Conservation (phyloP, 345 rosid genomes). For the Aegle marmelos region DNA sequence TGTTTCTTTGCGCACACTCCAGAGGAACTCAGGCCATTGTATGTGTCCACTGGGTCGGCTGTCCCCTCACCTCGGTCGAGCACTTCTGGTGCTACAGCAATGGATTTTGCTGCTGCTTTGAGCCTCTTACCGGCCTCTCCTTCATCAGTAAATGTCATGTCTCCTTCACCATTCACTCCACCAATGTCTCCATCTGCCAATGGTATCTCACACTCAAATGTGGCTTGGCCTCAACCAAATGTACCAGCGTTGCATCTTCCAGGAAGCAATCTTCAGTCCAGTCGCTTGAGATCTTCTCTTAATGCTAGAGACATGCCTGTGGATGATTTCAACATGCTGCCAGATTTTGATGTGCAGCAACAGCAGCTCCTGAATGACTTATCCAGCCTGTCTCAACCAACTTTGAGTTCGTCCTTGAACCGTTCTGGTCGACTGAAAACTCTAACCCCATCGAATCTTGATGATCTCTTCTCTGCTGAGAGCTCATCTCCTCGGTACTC, state of each 20-base stretch:
- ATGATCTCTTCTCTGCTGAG: constrained; percentile 64
- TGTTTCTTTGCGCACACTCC: constrained; percentile 94
- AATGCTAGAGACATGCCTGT: constrained; percentile 68
- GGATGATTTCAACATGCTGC: constrained; percentile 58
- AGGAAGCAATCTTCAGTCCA: constrained; percentile 75
- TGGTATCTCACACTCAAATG: constrained; percentile 65
- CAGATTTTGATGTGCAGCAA: constrained; percentile 75
- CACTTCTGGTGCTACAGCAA: constrained; percentile 51
- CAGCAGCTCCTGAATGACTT: constrained; percentile 62
- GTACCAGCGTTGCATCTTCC: constrained; percentile 81
- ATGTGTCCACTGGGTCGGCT: constrained; percentile 85
- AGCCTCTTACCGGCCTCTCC: constrained; percentile 84
- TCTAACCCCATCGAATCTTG: constrained; percentile 76
- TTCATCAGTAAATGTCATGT: constrained; percentile 70
- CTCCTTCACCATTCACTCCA: constrained; percentile 80
- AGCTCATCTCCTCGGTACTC: constrained; percentile 59
- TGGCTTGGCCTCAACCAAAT: constrained; percentile 87
- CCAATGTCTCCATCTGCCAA: constrained; percentile 83
- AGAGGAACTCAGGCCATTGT: constrained; percentile 88
- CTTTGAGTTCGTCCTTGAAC: constrained; percentile 47
- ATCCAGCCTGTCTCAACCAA: constrained; percentile 46
- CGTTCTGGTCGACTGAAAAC: constrained; percentile 74
- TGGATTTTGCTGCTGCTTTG: constrained; percentile 83
- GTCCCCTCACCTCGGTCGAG: constrained; percentile 86
- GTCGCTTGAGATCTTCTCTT: constrained; percentile 83